A percentile compares a stretch with the other conserved stretches of the same genome.
These are phyloP conservation scores for Anacardium occidentale DNA, from an alignment of 345 rosid genomes.

Conservation along the genomic window DNA sequence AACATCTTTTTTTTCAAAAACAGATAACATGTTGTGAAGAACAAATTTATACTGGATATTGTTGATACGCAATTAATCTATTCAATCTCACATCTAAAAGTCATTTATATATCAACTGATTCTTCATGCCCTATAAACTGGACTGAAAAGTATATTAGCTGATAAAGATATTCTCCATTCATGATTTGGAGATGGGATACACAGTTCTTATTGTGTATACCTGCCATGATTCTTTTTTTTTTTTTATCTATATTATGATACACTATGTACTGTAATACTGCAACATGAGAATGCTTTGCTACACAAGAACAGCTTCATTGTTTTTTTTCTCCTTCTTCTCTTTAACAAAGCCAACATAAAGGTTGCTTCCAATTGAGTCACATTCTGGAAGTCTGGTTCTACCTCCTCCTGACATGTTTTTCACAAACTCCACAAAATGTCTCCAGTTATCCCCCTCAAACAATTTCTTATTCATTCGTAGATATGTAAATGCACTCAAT, in stretches of 20 bases:
- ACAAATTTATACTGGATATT: not conserved
- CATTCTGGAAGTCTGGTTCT: constrained; percentile 44
- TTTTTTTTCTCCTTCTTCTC: constrained; percentile 32
- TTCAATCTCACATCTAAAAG: not conserved
- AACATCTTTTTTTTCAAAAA: not conserved
- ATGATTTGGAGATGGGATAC: constrained; percentile 19
- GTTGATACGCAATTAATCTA: not conserved
- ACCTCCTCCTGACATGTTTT: constrained; percentile 75
- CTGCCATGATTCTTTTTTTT: constrained; percentile 2
- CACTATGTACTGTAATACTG: constrained; percentile 12
- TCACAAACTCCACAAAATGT: constrained; percentile 72
- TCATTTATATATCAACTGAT: not conserved
- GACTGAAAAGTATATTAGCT: not conserved
- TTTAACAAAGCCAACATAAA: constrained; percentile 63
- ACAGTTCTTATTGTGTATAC: constrained; percentile 18
- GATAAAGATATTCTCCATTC: constrained; percentile 16
- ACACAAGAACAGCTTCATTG: constrained; percentile 52
- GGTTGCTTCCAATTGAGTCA: constrained; percentile 53
- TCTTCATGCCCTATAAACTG: constrained; percentile 2
- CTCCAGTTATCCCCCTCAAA: constrained; percentile 86
- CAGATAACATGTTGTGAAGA: not conserved
- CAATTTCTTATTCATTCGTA: constrained; percentile 83
- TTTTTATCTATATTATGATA: not conserved
- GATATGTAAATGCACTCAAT: constrained; percentile 78
- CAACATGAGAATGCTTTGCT: constrained; percentile 16